Percentiles rank a stretch among this genome's conserved stretches.
phyloP scores from a whole-genome alignment of 371 early-diverging fungal species.

The Nematocida sp. region DNA sequence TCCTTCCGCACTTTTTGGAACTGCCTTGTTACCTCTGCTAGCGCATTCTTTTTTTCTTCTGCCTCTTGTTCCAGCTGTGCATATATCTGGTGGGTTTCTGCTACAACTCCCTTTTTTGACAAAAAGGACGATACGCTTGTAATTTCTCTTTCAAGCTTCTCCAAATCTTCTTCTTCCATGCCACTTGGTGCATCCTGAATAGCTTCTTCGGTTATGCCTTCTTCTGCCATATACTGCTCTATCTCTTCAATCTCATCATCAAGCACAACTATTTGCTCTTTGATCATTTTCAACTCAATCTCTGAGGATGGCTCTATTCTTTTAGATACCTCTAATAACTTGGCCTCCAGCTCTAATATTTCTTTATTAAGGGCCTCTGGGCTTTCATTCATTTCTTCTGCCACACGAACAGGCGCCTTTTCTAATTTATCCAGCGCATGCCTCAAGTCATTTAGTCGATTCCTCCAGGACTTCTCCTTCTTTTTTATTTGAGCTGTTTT shows the following conservation, averaged over 20 bases:
- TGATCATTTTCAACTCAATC: slow-evolving; percentile 52
- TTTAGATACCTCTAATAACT: slow-evolving; percentile 23
- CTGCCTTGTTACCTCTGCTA: slow-evolving; percentile 39
- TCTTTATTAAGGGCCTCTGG: not conserved
- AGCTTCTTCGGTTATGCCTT: slow-evolving; percentile 26
- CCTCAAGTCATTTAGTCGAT: not conserved
- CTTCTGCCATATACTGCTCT: slow-evolving; percentile 52
- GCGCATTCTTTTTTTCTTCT: slow-evolving; percentile 13
- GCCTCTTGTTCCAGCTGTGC: slow-evolving; percentile 11
- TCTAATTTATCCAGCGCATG: not conserved
- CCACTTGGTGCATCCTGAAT: not conserved
- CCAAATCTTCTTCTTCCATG: slow-evolving; percentile 37
- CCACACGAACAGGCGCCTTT: not conserved
- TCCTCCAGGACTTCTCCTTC: not conserved
- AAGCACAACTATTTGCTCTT: slow-evolving; percentile 28
- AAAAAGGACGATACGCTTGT: not conserved
- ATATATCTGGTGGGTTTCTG: slow-evolving; percentile 20
- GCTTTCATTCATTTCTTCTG: not conserved
- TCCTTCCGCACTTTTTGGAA: slow-evolving; percentile 79
- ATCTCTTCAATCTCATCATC: slow-evolving; percentile 51
- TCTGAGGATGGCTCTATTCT: slow-evolving; percentile 4
- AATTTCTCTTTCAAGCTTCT: slow-evolving; percentile 44
- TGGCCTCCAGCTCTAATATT: slow-evolving; percentile 30
- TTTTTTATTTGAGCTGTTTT: not conserved
- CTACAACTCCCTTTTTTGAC: not conserved